A percentile compares a stretch with the other conserved stretches of the same genome.
Conservation (phyloP, 208 protist genomes). For the Trypanosoma avium region DNA sequence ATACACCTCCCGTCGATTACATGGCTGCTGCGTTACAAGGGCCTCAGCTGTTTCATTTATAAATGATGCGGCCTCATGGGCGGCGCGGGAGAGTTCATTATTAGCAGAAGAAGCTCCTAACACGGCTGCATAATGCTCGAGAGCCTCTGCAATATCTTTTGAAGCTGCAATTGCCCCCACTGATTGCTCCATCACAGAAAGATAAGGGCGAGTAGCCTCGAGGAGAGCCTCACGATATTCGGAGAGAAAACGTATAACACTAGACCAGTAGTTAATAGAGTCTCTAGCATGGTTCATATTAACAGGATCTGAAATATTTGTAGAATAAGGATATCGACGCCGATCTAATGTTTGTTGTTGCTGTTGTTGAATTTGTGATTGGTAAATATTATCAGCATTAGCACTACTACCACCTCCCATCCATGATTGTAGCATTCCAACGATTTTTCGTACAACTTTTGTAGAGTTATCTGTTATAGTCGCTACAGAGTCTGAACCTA, state of each 20-base stretch:
- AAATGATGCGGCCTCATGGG: constrained; percentile 15
- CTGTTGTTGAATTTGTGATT: too few relatives aligned
- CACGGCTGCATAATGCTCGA: constrained; percentile 32
- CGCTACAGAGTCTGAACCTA: constrained; percentile 47
- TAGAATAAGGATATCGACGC: too few relatives aligned
- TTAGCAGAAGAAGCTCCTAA: constrained; percentile 26
- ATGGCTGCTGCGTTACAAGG: constrained; percentile 28
- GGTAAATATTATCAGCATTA: constrained; percentile 4
- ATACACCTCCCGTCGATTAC: constrained; percentile 47
- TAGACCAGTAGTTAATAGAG: constrained; percentile 45
- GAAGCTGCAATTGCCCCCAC: constrained; percentile 19
- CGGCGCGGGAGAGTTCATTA: constrained; percentile 23
- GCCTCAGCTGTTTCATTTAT: constrained; percentile 18
- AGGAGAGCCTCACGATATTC: constrained; percentile 43
- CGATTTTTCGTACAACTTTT: constrained; percentile 58
- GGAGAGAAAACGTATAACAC: constrained; percentile 37
- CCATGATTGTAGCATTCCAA: constrained; percentile 42
- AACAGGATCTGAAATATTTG: too few relatives aligned
- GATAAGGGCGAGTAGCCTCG: constrained; percentile 41
- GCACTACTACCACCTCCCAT: constrained; percentile 14
- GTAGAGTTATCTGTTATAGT: constrained; percentile 59
- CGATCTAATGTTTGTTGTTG: too few relatives aligned
- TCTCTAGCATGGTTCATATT: neutral
- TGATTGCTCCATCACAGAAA: constrained; percentile 40
- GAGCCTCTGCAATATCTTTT: constrained; percentile 37